These are phyloP conservation scores for Vitis hybrid DNA, from an alignment of 177 flowering plant genomes.

Conservation along the genomic window DNA sequence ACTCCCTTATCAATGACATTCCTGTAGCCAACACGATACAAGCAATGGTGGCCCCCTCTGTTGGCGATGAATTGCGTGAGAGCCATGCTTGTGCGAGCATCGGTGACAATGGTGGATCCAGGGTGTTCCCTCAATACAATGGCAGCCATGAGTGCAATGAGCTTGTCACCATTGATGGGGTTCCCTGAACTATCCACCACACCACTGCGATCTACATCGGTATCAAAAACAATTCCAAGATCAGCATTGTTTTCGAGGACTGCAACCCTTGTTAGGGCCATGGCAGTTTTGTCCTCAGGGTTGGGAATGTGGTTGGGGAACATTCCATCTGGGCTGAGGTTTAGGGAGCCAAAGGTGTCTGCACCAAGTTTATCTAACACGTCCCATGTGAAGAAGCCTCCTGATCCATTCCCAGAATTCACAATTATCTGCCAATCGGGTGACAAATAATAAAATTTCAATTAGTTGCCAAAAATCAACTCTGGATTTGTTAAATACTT, in stretches of 20 bases:
- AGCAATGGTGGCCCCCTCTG: slow-evolving; percentile 83
- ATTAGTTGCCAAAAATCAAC: no score
- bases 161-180: slow-evolving; percentile 83
- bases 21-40: slow-evolving; percentile 86
- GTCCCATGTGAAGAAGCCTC: slow-evolving; percentile 94
- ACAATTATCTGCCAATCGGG: slow-evolving; percentile 73
- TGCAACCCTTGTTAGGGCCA: slow-evolving; percentile 74
- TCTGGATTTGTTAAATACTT: no score
- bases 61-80: slow-evolving; percentile 61
- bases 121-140: slow-evolving; percentile 84
- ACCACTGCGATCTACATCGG: slow-evolving; percentile 93
- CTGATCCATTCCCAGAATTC: slow-evolving; percentile 97
- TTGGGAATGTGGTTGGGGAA: slow-evolving; percentile 97
- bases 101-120: slow-evolving; percentile 77
- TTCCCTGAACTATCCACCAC: slow-evolving; percentile 78
- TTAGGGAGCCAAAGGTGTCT: slow-evolving; percentile 82
- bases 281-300: slow-evolving; percentile 90
- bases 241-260: slow-evolving; percentile 68
- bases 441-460: no score
- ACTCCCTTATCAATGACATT: slow-evolving; percentile 94
- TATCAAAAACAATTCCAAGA: slow-evolving; percentile 91
- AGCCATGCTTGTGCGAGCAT: slow-evolving; percentile 81
- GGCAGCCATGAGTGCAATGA: slow-evolving; percentile 88
- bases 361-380: slow-evolving; percentile 94
- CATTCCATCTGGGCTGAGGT: slow-evolving; percentile 93